These are phyloP conservation scores for Nemania abortiva DNA, from an alignment of 2,329 filamentous ascomycete genomes.

Conservation along the genomic window DNA sequence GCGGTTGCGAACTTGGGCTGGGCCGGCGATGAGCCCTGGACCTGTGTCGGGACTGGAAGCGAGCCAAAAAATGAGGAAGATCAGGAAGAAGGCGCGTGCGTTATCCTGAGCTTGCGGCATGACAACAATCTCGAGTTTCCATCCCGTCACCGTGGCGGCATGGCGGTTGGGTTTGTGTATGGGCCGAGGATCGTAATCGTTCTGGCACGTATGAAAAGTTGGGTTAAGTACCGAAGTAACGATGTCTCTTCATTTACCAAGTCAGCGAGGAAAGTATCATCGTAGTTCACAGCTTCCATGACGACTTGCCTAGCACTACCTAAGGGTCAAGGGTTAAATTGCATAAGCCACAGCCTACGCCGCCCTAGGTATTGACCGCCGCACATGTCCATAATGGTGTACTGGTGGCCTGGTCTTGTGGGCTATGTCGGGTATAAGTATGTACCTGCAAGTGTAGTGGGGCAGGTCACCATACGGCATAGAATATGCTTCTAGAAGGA, in stretches of 20 bases:
- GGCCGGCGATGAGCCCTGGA: slow-evolving; percentile 58
- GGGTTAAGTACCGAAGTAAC: too few relatives aligned
- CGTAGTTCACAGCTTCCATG: too few relatives aligned
- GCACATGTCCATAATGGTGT: neutral
- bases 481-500: slow-evolving; percentile 1
- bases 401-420: neutral
- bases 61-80: slow-evolving; percentile 61
- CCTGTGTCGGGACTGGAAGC: slow-evolving; percentile 57
- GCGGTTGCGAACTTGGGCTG: slow-evolving; percentile 59
- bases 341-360: too few relatives aligned
- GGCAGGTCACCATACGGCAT: neutral
- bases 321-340: too few relatives aligned
- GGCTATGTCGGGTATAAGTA: slow-evolving; percentile 1
- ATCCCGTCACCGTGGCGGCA: slow-evolving; percentile 41
- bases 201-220: slow-evolving; percentile 9
- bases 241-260: too few relatives aligned
- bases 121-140: slow-evolving; percentile 51
- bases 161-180: slow-evolving; percentile 39
- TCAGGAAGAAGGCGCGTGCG: slow-evolving; percentile 58
- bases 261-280: too few relatives aligned
- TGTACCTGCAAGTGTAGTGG: slow-evolving; percentile 1
- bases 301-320: too few relatives aligned
- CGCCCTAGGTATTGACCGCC: slow-evolving; percentile 1
- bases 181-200: slow-evolving; percentile 19
- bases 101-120: slow-evolving; percentile 64